A percentile compares a stretch with the other conserved stretches of the same genome.
These are phyloP conservation scores for Cetraspora pellucida DNA, from an alignment of 192 early-diverging fungal genomes.

Conservation along the genomic window DNA sequence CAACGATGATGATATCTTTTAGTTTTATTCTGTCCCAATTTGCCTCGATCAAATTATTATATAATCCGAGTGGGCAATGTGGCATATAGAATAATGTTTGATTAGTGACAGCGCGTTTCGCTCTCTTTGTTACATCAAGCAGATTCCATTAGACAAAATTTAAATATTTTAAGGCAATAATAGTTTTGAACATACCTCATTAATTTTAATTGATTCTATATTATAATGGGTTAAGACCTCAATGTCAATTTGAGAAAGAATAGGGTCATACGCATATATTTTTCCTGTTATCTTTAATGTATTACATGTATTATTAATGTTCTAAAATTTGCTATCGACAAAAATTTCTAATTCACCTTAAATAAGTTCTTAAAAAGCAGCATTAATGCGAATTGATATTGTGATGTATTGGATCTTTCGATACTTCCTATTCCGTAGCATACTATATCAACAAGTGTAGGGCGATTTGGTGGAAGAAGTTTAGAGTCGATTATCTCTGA, in stretches of 20 bases:
- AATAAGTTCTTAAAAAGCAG: constrained; percentile 43
- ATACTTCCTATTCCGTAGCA: constrained; percentile 49
- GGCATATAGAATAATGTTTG: constrained; percentile 48
- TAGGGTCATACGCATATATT: constrained; percentile 18
- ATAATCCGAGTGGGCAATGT: constrained; percentile 48
- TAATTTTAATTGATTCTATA: constrained; percentile 1
- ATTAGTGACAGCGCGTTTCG: constrained; percentile 26
- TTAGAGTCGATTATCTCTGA: constrained; percentile 9
- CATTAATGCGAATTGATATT: constrained; percentile 43
- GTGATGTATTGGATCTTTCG: constrained; percentile 41
- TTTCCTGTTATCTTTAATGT: constrained; percentile 20
- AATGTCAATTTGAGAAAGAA: neutral
- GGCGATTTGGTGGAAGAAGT: constrained; percentile 1
- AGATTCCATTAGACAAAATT: constrained; percentile 17
- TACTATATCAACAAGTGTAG: constrained; percentile 39
- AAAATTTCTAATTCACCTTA: constrained; percentile 26
- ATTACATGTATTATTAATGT: neutral
- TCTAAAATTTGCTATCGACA: neutral
- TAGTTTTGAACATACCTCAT: constrained; percentile 6
- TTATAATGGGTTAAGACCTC: neutral
- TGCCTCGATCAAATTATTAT: constrained; percentile 40
- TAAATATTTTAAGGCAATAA: neutral
- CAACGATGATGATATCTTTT: constrained; percentile 38
- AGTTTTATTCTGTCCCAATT: constrained; percentile 42
- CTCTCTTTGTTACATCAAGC: constrained; percentile 35